These are phyloP conservation scores for Solanum pinnatisectum DNA, from an alignment of 257 asterid genomes.

Conservation along the genomic window DNA sequence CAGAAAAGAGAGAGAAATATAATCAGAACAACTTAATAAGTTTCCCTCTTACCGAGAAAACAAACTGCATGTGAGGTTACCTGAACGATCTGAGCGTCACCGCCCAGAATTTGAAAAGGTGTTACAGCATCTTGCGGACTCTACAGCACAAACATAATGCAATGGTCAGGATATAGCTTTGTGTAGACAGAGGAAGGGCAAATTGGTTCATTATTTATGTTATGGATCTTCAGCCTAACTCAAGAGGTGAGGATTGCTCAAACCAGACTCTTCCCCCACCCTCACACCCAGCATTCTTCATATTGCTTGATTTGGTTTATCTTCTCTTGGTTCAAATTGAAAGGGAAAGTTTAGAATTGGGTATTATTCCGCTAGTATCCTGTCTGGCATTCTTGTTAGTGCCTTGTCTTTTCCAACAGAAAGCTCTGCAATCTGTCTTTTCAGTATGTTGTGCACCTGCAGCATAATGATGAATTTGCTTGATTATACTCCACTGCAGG, in stretches of 20 bases:
- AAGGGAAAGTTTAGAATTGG: too few species aligned
- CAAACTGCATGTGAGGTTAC: conserved; percentile 17
- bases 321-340: too few species aligned
- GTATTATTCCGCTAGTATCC: too few species aligned
- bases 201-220: not conserved
- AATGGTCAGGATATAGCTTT: conserved; percentile 5
- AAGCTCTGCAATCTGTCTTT: not conserved
- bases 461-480: not conserved
- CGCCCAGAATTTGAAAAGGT: conserved; percentile 93
- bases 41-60: not conserved
- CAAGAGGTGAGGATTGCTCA: not conserved
- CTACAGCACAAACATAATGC: conserved; percentile 32
- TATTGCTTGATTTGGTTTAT: too few species aligned
- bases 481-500: conserved; percentile 40
- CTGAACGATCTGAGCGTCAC: conserved; percentile 99
- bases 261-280: not conserved
- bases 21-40: conserved; percentile 3
- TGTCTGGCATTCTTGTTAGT: too few species aligned
- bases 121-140: conserved; percentile 96
- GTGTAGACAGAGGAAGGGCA: not conserved
- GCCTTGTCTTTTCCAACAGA: too few species aligned
- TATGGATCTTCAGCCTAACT: not conserved
- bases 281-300: not conserved
- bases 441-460: not conserved
- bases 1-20: not conserved